Conservation (phyloP, 768 basidiomycete species). For the Candolleomyces efflorescens region DNA sequence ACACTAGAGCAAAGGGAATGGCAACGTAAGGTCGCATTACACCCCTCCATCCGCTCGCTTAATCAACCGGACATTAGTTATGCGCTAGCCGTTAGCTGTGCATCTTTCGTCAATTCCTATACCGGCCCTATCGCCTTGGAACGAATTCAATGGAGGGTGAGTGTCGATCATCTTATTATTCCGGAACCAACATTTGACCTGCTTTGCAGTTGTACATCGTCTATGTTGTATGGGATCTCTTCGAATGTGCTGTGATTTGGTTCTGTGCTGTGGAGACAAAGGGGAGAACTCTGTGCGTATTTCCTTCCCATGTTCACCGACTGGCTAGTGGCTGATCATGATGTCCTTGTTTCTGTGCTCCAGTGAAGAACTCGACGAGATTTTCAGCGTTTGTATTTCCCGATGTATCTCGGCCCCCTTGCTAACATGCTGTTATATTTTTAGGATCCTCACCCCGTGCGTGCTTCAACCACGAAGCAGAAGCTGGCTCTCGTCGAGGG, state of each 20-base stretch:
- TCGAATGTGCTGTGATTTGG: constrained; percentile 33
- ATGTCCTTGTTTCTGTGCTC: neutral
- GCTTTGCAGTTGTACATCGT: constrained; percentile 30
- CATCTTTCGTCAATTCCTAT: constrained; percentile 48
- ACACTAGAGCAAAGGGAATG: constrained; percentile 60
- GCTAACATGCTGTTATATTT: neutral
- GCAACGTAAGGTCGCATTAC: constrained; percentile 34
- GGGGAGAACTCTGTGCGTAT: constrained; percentile 36
- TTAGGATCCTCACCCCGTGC: constrained; percentile 37
- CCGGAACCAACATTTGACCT: neutral
- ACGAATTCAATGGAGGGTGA: constrained; percentile 31
- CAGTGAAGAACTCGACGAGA: constrained; percentile 40
- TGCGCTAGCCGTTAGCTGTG: constrained; percentile 38
- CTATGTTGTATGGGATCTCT: constrained; percentile 36
- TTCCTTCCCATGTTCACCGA: neutral
- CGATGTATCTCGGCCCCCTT: neutral
- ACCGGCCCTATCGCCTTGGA: constrained; percentile 37
- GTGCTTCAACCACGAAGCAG: constrained; percentile 34
- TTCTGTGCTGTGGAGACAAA: constrained; percentile 40
- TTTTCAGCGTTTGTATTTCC: constrained; percentile 24
- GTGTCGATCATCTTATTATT: constrained; percentile 1
- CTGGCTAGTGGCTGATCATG: neutral
- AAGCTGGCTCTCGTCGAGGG: constrained; percentile 36
- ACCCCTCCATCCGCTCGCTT: neutral
- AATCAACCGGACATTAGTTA: constrained; percentile 24